Evolutionary conservation across 352 stramenopile species (phyloP).

Genomic region (Globisporangium nodosum): DNA sequence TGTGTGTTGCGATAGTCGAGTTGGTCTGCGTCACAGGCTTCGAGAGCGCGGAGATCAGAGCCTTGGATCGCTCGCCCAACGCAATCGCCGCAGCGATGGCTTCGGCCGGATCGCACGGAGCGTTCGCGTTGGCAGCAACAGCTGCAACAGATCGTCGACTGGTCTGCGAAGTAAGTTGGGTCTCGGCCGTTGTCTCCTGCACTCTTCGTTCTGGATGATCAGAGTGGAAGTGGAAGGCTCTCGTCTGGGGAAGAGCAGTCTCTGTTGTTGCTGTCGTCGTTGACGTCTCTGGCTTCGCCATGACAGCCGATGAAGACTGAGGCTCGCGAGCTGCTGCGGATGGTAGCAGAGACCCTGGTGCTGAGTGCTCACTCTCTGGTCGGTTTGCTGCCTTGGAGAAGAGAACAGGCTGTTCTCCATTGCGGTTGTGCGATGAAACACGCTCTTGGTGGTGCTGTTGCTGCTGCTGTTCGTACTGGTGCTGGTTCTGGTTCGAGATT

Average conservation of each 20-base stretch:
- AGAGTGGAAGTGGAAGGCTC: background rate
- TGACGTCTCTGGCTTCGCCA: background rate
- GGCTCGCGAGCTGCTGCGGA: background rate
- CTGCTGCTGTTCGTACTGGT: background rate
- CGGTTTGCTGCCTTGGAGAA: background rate
- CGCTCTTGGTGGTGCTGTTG: background rate
- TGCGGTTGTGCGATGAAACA: background rate
- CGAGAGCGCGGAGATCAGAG: conserved; percentile 30
- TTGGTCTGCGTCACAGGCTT: background rate
- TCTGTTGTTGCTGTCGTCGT: background rate
- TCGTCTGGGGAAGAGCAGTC: background rate
- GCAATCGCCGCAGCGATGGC: conserved; percentile 32
- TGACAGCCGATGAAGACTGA: background rate
- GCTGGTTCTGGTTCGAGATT: conserved; percentile 11
- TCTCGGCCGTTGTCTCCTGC: background rate
- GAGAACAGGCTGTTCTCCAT: background rate
- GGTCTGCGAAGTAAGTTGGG: background rate
- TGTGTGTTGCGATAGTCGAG: background rate
- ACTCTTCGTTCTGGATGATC: background rate
- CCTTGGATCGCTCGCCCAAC: conserved; percentile 30
- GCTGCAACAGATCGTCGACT: background rate
- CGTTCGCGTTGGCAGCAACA: background rate
- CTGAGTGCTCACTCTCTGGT: background rate
- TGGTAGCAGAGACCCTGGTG: background rate
- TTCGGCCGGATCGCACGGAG: conserved; percentile 1